phyloP scores from a whole-genome alignment of 306 rosid genomes.

The Quercus parvula region DNA sequence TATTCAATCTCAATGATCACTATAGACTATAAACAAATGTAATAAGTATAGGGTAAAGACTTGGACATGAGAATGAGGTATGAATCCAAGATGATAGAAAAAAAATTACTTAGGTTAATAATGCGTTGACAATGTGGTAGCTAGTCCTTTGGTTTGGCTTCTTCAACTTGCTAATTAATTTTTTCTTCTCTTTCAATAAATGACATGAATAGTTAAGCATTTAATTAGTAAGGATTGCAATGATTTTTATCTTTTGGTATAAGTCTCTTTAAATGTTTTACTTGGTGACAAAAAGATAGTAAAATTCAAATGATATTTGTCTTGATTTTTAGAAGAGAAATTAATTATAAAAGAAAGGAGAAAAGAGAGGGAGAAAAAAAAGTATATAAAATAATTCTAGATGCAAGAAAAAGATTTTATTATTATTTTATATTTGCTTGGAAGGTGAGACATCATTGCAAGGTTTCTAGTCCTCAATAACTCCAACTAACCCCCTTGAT shows the following conservation, averaged over 20 bases:
- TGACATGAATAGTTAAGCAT: no score
- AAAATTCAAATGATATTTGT: no score
- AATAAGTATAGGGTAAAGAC: no score
- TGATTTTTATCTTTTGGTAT: no score
- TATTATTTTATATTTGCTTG: background rate
- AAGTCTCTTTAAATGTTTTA: background rate
- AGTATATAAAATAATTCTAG: background rate
- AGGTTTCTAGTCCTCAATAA: slow-evolving; percentile 19
- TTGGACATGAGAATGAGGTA: background rate
- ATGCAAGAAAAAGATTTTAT: background rate
- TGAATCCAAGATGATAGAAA: background rate
- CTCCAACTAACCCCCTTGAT: slow-evolving; percentile 37
- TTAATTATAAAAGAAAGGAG: background rate
- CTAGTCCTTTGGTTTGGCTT: no score
- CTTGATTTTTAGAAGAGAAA: background rate
- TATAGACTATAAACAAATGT: background rate
- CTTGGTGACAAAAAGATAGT: background rate
- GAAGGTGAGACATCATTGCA: slow-evolving; percentile 29
- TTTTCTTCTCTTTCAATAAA: no score
- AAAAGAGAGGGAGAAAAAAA: background rate
- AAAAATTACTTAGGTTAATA: background rate
- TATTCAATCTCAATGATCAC: background rate
- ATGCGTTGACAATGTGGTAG: background rate
- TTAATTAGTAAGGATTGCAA: no score
- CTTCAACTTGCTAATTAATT: no score